Evolutionary conservation across 2,329 filamentous ascomycete species (phyloP).

Genomic region (Truncatella angustata): DNA sequence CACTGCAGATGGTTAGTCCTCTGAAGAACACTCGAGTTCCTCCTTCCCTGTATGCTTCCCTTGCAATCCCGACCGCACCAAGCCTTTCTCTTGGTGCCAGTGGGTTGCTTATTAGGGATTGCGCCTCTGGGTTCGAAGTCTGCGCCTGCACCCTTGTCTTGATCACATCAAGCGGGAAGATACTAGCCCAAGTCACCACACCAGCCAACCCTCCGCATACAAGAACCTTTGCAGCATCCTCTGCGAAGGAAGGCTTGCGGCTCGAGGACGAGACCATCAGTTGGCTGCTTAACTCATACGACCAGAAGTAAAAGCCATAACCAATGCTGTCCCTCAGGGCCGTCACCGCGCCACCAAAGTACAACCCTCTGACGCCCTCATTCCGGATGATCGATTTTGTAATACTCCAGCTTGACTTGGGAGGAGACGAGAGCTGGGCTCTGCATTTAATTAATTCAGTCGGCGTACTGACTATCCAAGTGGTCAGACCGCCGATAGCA

Average conservation of each 20-base stretch:
- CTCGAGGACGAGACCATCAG: slow-evolving; percentile 40
- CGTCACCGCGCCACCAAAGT: slow-evolving; percentile 78
- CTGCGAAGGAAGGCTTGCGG: slow-evolving; percentile 21
- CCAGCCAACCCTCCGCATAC: slow-evolving; percentile 86
- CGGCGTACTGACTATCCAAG: slow-evolving; percentile 81
- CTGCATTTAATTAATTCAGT: slow-evolving; percentile 91
- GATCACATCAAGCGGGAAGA: slow-evolving; percentile 89
- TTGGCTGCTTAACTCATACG: slow-evolving; percentile 75
- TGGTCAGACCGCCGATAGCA: slow-evolving; percentile 77
- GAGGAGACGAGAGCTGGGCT: slow-evolving; percentile 61
- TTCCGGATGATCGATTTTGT: slow-evolving; percentile 57
- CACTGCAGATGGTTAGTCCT: slow-evolving; percentile 76
- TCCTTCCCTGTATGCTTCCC: slow-evolving; percentile 61
- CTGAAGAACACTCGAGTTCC: slow-evolving; percentile 67
- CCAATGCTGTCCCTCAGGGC: slow-evolving; percentile 81
- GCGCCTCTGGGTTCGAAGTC: slow-evolving; percentile 27
- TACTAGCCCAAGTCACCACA: slow-evolving; percentile 81
- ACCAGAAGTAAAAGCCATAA: slow-evolving; percentile 98
- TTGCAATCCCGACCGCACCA: slow-evolving; percentile 63
- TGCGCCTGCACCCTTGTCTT: slow-evolving; percentile 92
- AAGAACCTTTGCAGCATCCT: slow-evolving; percentile 62
- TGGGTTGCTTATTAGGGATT: slow-evolving; percentile 30
- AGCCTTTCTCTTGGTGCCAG: slow-evolving; percentile 27
- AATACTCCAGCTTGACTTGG: slow-evolving; percentile 61
- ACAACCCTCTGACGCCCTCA: slow-evolving; percentile 68